A percentile compares a stretch with the other conserved stretches of the same genome.
These are phyloP conservation scores for Nitzschia putrida DNA, from an alignment of 108 stramenopile species.

Conservation along the genomic window DNA sequence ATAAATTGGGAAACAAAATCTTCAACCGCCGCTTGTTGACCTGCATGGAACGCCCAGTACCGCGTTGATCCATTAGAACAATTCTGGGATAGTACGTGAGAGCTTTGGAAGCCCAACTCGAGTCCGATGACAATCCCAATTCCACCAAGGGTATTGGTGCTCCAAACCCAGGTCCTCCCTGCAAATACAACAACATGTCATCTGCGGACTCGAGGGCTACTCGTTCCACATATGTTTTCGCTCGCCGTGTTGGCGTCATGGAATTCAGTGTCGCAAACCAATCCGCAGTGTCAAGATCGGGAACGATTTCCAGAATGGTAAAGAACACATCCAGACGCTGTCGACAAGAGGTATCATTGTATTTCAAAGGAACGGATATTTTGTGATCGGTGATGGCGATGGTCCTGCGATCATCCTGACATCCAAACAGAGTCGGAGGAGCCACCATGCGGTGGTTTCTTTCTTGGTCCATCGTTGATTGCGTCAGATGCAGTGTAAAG, in stretches of 20 bases:
- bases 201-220: slow-evolving; percentile 43
- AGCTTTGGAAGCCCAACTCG: slow-evolving; percentile 72
- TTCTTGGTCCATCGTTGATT: slow-evolving; percentile 62
- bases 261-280: slow-evolving; percentile 30
- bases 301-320: slow-evolving; percentile 68
- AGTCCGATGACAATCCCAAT: slow-evolving; percentile 45
- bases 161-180: slow-evolving; percentile 92
- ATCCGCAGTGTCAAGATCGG: slow-evolving; percentile 9
- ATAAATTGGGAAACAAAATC: slow-evolving; percentile 74
- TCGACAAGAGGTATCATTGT: slow-evolving; percentile 4
- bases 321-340: slow-evolving; percentile 68
- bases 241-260: slow-evolving; percentile 42
- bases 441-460: slow-evolving; percentile 77
- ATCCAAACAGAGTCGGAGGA: slow-evolving; percentile 73
- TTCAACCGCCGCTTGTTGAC: slow-evolving; percentile 75
- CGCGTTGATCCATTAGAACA: slow-evolving; percentile 93
- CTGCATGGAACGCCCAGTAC: slow-evolving; percentile 83
- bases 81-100: slow-evolving; percentile 63
- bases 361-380: slow-evolving; percentile 64
- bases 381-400: slow-evolving; percentile 82
- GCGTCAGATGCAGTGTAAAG: slow-evolving; percentile 39
- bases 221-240: slow-evolving; percentile 42
- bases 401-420: slow-evolving; percentile 33
- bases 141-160: slow-evolving; percentile 69
- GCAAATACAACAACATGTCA: slow-evolving; percentile 75